These are phyloP conservation scores for Mariannaea elegans DNA, from an alignment of 2,329 filamentous ascomycete genomes.

Conservation along the genomic window DNA sequence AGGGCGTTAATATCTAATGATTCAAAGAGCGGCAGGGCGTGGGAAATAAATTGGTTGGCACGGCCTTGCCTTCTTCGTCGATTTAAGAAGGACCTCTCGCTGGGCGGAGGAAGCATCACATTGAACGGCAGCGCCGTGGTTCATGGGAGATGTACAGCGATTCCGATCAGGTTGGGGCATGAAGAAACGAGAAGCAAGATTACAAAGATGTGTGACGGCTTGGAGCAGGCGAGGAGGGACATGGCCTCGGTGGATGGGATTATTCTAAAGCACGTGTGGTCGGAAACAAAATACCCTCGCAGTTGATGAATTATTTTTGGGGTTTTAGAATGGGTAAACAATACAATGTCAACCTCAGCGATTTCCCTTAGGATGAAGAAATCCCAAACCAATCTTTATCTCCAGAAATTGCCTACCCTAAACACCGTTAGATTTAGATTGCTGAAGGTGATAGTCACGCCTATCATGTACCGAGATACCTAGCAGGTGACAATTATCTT, in stretches of 20 bases:
- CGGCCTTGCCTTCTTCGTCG: not conserved
- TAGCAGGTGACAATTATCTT: too few species aligned
- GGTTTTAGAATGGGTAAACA: conserved; percentile 1
- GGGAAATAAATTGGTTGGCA: not conserved
- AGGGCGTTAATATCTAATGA: not conserved
- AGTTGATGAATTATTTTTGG: conserved; percentile 8
- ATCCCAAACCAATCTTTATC: not conserved
- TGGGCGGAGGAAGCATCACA: not conserved
- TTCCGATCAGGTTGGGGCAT: not conserved
- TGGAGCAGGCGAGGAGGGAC: not conserved
- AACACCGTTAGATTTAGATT: too few species aligned
- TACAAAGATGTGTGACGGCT: not conserved
- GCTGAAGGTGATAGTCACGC: too few species aligned
- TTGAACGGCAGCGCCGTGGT: not conserved
- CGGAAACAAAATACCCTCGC: conserved; percentile 21
- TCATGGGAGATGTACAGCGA: not conserved
- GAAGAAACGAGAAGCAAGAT: not conserved
- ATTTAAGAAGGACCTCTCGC: not conserved
- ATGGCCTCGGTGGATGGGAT: not conserved
- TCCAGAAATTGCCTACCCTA: not conserved
- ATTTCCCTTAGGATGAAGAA: not conserved
- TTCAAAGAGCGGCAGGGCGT: too few species aligned
- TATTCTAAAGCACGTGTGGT: conserved; percentile 7
- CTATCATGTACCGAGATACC: too few species aligned
- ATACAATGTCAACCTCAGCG: conserved; percentile 1